Evolutionary conservation across 192 early-diverging fungal genomes (phyloP), one percentile per base, ranked within the genome.

Genomic region (Gigaspora rosea): DNA sequence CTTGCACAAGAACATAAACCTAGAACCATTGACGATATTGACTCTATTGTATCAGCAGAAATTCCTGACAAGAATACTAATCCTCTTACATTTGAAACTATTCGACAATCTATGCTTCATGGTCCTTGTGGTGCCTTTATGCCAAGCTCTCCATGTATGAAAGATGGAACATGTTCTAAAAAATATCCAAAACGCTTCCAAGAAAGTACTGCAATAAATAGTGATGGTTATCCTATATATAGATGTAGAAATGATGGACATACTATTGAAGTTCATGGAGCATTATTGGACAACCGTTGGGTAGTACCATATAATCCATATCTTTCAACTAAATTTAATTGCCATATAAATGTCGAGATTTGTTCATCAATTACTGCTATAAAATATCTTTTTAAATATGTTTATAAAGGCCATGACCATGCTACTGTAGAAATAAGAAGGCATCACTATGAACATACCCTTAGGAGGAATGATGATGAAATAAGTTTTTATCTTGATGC

Each of bases 331-430:
- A 85, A 81, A 72, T 85, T 79, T 66, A 68, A 81, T 74, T 77
- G 80, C 0, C 81, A 82, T 33, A 78, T 82, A 4, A 80, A 84
- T 68, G 80, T 85, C 7, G 80, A 83, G 41, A 68, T 41, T 41
- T 41, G 36, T 41, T 41, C 5, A 41, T 41, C 36, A 41, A 41
- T 41, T 41, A 41, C 36, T 41, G 36, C 36, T 41, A 41, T 41
- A 41, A 41, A 41, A 5, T 41, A 41, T 41, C 5, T 41, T 41
- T 41, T 41, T 41, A 41, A 41, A 41, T 41, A 41, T 41, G 5
- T 41, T 41, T 41, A 41, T 41, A 41, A 41, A 41, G 36, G 36
- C 36, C 36, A 41, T 41, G 5, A 41, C 5, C 5, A 5, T 41
- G 36, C 36, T 41, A 41, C 36, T 41, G 36, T 41, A 41, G 36